phyloP scores from a whole-genome alignment of 148 eudicot genomes.

The Cornus controversa region DNA sequence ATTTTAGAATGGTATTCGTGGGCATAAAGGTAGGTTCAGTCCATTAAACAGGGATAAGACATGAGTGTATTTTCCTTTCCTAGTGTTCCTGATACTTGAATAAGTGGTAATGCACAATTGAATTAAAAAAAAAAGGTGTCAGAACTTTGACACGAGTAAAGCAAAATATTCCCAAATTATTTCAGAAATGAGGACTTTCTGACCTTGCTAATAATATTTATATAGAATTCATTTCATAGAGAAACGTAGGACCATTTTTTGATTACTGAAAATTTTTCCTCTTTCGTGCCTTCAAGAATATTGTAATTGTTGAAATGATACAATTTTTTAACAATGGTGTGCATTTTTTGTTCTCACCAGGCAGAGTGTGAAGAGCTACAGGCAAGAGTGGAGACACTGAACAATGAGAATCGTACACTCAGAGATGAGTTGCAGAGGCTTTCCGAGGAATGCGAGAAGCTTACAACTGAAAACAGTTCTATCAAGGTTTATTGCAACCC shows the following conservation, averaged over 20 bases:
- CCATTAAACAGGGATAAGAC: not conserved
- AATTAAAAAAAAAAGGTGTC: not conserved
- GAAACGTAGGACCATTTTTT: not conserved
- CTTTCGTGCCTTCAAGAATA: not conserved
- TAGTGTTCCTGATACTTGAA: not conserved
- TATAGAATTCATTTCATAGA: not conserved
- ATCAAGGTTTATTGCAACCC: conserved; percentile 54
- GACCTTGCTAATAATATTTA: not conserved
- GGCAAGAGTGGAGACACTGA: conserved; percentile 57
- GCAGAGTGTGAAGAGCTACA: conserved; percentile 94
- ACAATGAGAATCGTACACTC: conserved; percentile 56
- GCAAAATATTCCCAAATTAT: not conserved
- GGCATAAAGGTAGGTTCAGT: not conserved
- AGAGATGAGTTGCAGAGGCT: conserved; percentile 69
- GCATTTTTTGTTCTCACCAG: conserved; percentile 30
- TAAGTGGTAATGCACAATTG: not conserved
- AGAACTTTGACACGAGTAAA: not conserved
- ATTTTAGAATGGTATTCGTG: not conserved
- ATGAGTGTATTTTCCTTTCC: not conserved
- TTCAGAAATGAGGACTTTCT: not conserved
- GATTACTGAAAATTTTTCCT: not conserved
- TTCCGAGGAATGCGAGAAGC: conserved; percentile 67
- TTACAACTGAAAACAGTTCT: conserved; percentile 64
- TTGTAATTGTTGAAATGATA: not conserved
- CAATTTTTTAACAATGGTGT: not conserved